phyloP scores from a whole-genome alignment of 257 asterid genomes.

The Solanum appendiculatum region DNA sequence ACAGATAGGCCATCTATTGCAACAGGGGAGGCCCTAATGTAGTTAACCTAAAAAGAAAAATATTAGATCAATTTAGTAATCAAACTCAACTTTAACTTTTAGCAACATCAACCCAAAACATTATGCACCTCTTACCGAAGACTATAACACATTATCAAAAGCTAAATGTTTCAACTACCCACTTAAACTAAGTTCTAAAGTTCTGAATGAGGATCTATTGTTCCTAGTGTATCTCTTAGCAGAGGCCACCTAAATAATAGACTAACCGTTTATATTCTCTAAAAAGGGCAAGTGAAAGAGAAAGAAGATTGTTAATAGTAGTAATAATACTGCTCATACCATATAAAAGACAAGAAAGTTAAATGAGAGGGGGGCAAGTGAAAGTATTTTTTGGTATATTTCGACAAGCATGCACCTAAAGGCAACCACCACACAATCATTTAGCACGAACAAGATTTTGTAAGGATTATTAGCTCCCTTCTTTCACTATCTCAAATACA shows the following conservation, averaged over 20 bases:
- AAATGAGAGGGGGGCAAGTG: background rate
- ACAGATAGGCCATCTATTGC: too few species aligned
- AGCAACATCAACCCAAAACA: too few species aligned
- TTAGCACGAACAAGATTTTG: background rate
- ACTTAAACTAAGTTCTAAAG: background rate
- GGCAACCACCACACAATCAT: background rate
- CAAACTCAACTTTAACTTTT: too few species aligned
- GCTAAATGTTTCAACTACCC: too few species aligned
- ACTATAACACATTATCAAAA: too few species aligned
- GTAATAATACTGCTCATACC: background rate
- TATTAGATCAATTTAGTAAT: too few species aligned
- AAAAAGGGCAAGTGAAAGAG: too few species aligned
- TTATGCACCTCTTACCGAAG: too few species aligned
- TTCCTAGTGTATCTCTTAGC: conserved; percentile 11
- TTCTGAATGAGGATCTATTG: background rate
- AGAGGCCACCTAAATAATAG: conserved; percentile 27
- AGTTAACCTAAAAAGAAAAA: too few species aligned
- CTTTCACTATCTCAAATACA: background rate
- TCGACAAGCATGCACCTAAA: background rate
- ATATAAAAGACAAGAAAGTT: background rate
- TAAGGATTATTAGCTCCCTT: background rate
- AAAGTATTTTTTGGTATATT: background rate
- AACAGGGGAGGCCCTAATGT: too few species aligned
- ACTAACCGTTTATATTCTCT: background rate
- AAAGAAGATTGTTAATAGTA: background rate